Evolutionary conservation across 192 early-diverging fungal genomes (phyloP).

Genomic region (Lunasporangiospora selenospora): DNA sequence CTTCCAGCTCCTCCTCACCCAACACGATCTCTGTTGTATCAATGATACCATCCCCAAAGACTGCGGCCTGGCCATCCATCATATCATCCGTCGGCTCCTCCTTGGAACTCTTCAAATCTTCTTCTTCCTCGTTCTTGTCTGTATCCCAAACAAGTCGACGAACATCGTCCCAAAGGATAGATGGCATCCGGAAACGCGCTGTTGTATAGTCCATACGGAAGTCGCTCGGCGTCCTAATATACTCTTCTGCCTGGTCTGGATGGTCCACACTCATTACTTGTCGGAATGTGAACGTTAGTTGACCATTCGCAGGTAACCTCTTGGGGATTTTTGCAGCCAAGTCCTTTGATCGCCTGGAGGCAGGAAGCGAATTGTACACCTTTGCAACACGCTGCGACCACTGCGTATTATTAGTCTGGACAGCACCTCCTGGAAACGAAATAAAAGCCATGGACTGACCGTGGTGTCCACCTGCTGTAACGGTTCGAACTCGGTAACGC

Average conservation of each 20-base stretch:
- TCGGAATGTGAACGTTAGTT: slow-evolving; percentile 33
- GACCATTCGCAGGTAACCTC: slow-evolving; percentile 33
- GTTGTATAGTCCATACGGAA: slow-evolving; percentile 37
- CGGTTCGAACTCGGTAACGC: slow-evolving; percentile 28
- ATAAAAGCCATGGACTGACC: slow-evolving; percentile 34
- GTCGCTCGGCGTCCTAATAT: slow-evolving; percentile 28
- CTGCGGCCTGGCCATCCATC: too few relatives aligned
- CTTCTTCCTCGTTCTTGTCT: not conserved
- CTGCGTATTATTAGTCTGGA: slow-evolving; percentile 37
- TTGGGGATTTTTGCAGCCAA: slow-evolving; percentile 1
- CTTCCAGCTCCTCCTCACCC: too few relatives aligned
- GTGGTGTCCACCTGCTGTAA: slow-evolving; percentile 33
- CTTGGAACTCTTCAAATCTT: too few relatives aligned
- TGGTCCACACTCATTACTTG: slow-evolving; percentile 27
- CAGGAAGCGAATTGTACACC: slow-evolving; percentile 7
- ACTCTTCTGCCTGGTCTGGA: slow-evolving; percentile 23
- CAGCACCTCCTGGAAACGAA: slow-evolving; percentile 45
- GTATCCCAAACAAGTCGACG: slow-evolving; percentile 23
- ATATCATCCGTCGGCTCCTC: too few relatives aligned
- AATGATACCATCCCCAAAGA: too few relatives aligned
- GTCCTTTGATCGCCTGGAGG: not conserved
- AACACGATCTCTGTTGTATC: too few relatives aligned
- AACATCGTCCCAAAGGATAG: slow-evolving; percentile 39
- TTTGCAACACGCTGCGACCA: slow-evolving; percentile 14
- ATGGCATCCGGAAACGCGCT: slow-evolving; percentile 36